A percentile compares a stretch with the other conserved stretches of the same genome.
Evolutionary conservation across 2,329 filamentous ascomycete genomes (phyloP).

Genomic region (Sphaerulina vaccinii): DNA sequence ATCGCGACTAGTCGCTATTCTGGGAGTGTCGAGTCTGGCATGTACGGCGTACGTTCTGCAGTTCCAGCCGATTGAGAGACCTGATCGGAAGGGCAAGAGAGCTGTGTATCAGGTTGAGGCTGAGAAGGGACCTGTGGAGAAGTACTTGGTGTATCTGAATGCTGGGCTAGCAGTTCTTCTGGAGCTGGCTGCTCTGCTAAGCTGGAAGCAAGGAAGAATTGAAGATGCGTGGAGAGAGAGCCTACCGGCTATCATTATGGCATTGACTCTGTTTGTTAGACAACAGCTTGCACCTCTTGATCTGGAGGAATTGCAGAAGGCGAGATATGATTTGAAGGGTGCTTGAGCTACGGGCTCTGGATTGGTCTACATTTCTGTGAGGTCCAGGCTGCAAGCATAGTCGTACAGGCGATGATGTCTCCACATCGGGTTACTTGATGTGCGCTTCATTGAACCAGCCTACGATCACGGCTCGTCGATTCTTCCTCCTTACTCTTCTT

Average conservation of each 20-base stretch:
- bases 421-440: too few relatives aligned
- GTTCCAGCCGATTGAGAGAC: constrained; percentile 48
- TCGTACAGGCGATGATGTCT: too few relatives aligned
- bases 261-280: constrained; percentile 61
- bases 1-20: constrained; percentile 50
- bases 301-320: constrained; percentile 31
- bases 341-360: constrained; percentile 55
- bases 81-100: constrained; percentile 40
- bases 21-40: constrained; percentile 63
- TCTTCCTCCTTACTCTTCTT: too few relatives aligned
- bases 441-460: too few relatives aligned
- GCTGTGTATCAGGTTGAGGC: constrained; percentile 31
- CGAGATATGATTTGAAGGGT: constrained; percentile 45
- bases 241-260: constrained; percentile 57
- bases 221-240: constrained; percentile 38
- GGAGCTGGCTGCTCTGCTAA: constrained; percentile 46
- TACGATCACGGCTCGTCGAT: too few relatives aligned
- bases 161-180: constrained; percentile 56
- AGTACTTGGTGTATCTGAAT: constrained; percentile 62
- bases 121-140: constrained; percentile 52
- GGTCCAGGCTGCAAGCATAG: too few relatives aligned
- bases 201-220: constrained; percentile 34
- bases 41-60: constrained; percentile 61
- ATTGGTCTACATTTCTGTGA: background rate
- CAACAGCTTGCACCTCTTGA: constrained; percentile 44